Percentiles rank a stretch among this genome's conserved stretches.
These are phyloP conservation scores for Taphrina sp. DNA, from an alignment of 1,139 yeast genomes.

Conservation along the genomic window DNA sequence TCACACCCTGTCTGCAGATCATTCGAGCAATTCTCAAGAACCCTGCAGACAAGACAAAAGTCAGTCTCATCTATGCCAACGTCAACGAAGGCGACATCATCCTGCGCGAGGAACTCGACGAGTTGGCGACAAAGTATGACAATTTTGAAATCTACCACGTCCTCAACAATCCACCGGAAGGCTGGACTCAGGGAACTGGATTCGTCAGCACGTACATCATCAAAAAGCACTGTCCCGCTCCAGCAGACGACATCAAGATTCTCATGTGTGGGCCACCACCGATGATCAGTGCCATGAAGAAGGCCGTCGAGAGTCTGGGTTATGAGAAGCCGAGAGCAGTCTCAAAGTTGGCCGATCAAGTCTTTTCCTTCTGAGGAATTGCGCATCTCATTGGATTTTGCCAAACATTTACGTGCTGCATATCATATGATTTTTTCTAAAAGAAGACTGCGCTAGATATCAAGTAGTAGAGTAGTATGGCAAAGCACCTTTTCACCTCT, in stretches of 20 bases:
- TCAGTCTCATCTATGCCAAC: slow-evolving; percentile 72
- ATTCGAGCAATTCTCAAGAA: slow-evolving; percentile 72
- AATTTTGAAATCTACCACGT: slow-evolving; percentile 72
- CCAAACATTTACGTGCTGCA: too few relatives aligned
- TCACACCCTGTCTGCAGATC: slow-evolving; percentile 91
- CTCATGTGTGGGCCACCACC: slow-evolving; percentile 91
- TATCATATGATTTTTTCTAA: too few relatives aligned
- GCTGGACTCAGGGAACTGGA: slow-evolving; percentile 81
- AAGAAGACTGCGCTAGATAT: too few relatives aligned
- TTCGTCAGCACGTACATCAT: slow-evolving; percentile 77
- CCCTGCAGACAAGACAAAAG: slow-evolving; percentile 74
- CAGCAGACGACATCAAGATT: slow-evolving; percentile 64
- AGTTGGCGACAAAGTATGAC: slow-evolving; percentile 57
- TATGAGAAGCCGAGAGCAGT: slow-evolving; percentile 86
- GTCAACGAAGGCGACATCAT: slow-evolving; percentile 75
- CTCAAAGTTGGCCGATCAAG: slow-evolving; percentile 88
- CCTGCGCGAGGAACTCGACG: slow-evolving; percentile 74
- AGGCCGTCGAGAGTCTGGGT: slow-evolving; percentile 73
- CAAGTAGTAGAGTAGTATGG: too few relatives aligned
- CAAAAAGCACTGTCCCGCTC: slow-evolving; percentile 62
- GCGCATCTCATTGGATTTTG: too few relatives aligned
- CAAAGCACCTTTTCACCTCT: too few relatives aligned
- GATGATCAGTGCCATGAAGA: slow-evolving; percentile 75
- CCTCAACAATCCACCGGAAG: slow-evolving; percentile 69
- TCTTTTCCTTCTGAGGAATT: slow-evolving; percentile 69